Percentiles rank a stretch among this genome's conserved stretches.
Evolutionary conservation across 306 rosid genomes (phyloP).

Genomic region (Fragaria nilgerrensis): DNA sequence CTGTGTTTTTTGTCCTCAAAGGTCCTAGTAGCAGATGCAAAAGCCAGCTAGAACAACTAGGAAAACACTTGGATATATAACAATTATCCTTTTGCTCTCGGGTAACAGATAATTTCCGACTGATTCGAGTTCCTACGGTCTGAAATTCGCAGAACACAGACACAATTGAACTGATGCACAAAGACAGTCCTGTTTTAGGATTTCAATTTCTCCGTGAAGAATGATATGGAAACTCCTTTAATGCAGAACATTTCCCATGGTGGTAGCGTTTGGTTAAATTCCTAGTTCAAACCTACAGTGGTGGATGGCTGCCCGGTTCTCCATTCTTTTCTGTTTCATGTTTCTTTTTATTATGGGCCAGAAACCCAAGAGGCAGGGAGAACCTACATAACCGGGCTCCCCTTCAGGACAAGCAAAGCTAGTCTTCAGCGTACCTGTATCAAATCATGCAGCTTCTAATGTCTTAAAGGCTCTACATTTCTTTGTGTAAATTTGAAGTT

Average conservation of each 20-base stretch:
- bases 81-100: not conserved
- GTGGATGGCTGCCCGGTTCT: not conserved
- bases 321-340: not conserved
- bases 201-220: not conserved
- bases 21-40: not conserved
- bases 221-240: not conserved
- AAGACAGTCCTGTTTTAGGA: not conserved
- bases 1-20: not conserved
- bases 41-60: not conserved
- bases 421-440: too few species aligned
- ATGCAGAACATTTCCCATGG: not conserved
- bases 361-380: not conserved
- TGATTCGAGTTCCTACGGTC: not conserved
- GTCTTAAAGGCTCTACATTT: not conserved
- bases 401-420: not conserved
- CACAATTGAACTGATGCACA: not conserved
- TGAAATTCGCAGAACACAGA: not conserved
- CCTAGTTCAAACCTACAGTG: not conserved
- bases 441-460: too few species aligned
- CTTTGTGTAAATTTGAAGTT: not conserved
- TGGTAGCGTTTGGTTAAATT: not conserved
- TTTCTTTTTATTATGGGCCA: not conserved
- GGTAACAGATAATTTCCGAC: not conserved
- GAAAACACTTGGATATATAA: not conserved
- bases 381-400: not conserved